These are phyloP conservation scores for Verticillium nubilum DNA, from an alignment of 2,329 filamentous ascomycete species.

Conservation along the genomic window DNA sequence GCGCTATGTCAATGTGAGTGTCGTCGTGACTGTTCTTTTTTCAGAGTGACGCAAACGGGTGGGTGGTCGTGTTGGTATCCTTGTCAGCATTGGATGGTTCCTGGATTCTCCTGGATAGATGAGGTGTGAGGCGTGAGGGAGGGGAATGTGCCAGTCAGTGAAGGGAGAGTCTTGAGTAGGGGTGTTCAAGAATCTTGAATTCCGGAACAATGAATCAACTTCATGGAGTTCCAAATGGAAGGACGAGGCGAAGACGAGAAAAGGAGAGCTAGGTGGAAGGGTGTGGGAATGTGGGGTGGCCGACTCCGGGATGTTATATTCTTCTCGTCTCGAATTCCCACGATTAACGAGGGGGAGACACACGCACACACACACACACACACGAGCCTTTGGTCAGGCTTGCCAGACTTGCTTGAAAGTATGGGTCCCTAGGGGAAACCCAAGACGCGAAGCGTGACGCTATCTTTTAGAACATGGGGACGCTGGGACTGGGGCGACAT, in stretches of 20 bases:
- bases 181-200: neutral
- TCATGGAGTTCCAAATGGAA: neutral
- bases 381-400: neutral
- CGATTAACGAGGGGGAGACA: neutral
- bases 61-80: neutral
- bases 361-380: neutral
- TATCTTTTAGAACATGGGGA: neutral
- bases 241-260: neutral
- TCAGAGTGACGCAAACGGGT: neutral
- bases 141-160: neutral
- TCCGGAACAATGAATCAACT: neutral
- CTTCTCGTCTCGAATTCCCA: neutral
- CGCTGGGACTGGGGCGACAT: neutral
- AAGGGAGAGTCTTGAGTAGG: neutral
- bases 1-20: neutral
- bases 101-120: neutral
- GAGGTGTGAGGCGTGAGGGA: neutral
- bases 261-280: neutral
- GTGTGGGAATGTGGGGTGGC: neutral
- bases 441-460: neutral
- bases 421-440: neutral
- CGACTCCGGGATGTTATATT: neutral
- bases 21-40: neutral
- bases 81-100: neutral
- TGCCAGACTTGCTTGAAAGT: neutral